phyloP scores from a whole-genome alignment of 257 asterid genomes.

The Plantago major region DNA sequence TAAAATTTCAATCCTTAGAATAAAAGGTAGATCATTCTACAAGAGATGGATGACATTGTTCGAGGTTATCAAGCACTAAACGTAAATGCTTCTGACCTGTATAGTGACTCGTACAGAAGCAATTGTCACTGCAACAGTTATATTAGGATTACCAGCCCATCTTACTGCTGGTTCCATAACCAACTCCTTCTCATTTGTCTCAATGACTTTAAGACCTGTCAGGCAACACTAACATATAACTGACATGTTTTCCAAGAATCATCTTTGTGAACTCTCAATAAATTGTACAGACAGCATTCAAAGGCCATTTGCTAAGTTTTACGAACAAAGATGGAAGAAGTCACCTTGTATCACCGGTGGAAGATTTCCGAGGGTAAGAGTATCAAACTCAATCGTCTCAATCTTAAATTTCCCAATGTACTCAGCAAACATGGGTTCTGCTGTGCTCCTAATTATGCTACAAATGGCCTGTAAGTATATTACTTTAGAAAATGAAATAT shows the following conservation, averaged over 20 bases:
- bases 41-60: constrained; percentile 1
- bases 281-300: neutral
- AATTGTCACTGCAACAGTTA: constrained; percentile 41
- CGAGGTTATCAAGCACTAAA: constrained; percentile 1
- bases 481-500: neutral
- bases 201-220: constrained; percentile 71
- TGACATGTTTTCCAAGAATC: neutral
- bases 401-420: constrained; percentile 63
- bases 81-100: constrained; percentile 49
- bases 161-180: constrained; percentile 77
- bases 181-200: constrained; percentile 79
- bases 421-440: constrained; percentile 67
- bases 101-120: constrained; percentile 42
- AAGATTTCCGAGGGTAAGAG: constrained; percentile 64
- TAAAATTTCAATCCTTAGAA: constrained; percentile 17
- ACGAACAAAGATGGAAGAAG: constrained; percentile 15
- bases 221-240: constrained; percentile 12
- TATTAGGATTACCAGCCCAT: constrained; percentile 91
- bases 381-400: constrained; percentile 64
- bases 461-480: constrained; percentile 55
- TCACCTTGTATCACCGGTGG: constrained; percentile 80
- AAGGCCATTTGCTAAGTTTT: neutral
- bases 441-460: constrained; percentile 53
- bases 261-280: no score
- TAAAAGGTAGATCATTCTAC: neutral